Conservation (phyloP, 768 basidiomycete species). For the Lepiota brunneoincarnata region DNA sequence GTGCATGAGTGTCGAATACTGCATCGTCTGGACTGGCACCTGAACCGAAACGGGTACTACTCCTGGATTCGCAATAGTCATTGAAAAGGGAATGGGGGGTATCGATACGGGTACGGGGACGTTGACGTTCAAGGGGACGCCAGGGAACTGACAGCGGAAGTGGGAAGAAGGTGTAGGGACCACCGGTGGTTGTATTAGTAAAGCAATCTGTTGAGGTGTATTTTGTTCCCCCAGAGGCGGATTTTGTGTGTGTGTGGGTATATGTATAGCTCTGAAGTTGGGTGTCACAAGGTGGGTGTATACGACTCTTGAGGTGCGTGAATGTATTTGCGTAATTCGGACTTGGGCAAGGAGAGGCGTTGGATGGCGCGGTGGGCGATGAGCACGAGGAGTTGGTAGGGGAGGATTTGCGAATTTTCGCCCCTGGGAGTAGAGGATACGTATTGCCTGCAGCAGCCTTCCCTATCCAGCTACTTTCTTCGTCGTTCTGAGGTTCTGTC, state of each 20-base stretch:
- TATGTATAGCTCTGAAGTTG: background rate
- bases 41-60: background rate
- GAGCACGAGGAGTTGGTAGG: background rate
- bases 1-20: slow-evolving; percentile 12
- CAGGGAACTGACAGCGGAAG: background rate
- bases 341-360: background rate
- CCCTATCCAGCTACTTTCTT: background rate
- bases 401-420: background rate
- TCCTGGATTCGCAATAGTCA: slow-evolving; percentile 1
- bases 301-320: background rate
- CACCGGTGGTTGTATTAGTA: background rate
- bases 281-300: background rate
- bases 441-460: background rate
- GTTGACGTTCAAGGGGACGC: background rate
- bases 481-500: background rate
- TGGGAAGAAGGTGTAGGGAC: background rate
- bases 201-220: background rate
- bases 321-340: background rate
- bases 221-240: background rate
- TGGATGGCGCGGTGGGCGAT: background rate
- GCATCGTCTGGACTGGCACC: slow-evolving; percentile 6
- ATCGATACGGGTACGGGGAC: background rate
- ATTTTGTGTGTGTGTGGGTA: background rate
- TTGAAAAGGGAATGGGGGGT: background rate
- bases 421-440: background rate